Evolutionary conservation across 768 basidiomycete species (phyloP).

Genomic region (Udeniomyces megalosporus): DNA sequence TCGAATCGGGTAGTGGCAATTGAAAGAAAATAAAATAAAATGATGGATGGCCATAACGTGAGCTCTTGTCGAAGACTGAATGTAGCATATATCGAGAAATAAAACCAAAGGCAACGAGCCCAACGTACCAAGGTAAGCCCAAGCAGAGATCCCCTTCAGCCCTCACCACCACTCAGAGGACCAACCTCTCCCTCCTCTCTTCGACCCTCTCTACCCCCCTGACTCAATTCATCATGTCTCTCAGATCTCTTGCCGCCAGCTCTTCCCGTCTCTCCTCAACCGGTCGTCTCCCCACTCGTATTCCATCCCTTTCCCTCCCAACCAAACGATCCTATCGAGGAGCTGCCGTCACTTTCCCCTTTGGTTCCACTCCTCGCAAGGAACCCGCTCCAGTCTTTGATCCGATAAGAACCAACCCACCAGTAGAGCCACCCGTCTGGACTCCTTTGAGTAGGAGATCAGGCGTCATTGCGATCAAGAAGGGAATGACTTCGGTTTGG

Average conservation of each 20-base stretch:
- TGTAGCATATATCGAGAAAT: no score
- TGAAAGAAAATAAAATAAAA: no score
- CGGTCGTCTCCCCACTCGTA: background rate
- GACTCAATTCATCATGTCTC: background rate
- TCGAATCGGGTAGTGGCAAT: no score
- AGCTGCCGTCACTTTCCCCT: no score
- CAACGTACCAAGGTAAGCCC: no score
- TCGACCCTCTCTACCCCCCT: background rate
- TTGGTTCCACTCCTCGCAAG: background rate
- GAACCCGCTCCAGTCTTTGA: background rate
- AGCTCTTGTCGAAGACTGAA: no score
- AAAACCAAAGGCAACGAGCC: no score
- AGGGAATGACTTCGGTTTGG: slow-evolving; percentile 90
- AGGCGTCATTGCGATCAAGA: slow-evolving; percentile 82
- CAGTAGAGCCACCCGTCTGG: slow-evolving; percentile 40
- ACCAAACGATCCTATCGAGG: no score
- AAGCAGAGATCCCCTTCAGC: no score
- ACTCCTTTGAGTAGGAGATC: slow-evolving; percentile 69
- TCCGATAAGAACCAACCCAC: background rate
- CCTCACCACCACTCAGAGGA: no score
- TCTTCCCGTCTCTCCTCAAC: background rate
- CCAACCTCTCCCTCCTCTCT: background rate
- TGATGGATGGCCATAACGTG: no score
- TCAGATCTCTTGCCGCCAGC: background rate
- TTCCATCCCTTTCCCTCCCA: background rate